These are phyloP conservation scores for Patellifolia procumbens DNA, from an alignment of 179 eudicot genomes.

Conservation along the genomic window DNA sequence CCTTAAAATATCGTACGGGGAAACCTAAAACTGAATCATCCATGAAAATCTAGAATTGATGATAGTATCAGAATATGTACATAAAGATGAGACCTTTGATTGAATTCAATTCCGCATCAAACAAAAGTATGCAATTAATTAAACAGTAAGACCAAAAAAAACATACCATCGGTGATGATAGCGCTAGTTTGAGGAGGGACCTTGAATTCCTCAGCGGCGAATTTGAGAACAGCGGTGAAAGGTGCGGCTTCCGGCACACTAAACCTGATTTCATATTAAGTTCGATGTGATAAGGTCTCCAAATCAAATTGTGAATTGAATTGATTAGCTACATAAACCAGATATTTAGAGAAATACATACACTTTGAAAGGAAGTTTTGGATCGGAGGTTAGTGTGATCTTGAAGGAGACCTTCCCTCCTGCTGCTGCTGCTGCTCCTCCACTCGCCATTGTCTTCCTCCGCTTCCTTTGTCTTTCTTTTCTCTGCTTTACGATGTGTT, in stretches of 20 bases:
- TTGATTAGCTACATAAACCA: background rate
- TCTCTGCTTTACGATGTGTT: background rate
- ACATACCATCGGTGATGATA: constrained; percentile 87
- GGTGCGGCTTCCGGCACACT: constrained; percentile 97
- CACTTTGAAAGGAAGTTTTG: constrained; percentile 98
- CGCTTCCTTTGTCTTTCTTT: background rate
- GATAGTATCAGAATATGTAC: background rate
- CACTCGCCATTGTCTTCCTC: constrained; percentile 52
- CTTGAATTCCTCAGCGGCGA: constrained; percentile 94
- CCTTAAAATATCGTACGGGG: too few relatives aligned
- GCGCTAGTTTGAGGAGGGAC: constrained; percentile 99
- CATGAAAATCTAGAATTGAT: background rate
- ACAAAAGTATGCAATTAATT: background rate
- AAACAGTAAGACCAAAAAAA: background rate
- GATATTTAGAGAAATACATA: constrained; percentile 25
- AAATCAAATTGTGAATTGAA: background rate
- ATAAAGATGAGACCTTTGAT: background rate
- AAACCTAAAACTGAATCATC: background rate
- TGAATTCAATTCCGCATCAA: background rate
- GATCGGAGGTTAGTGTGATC: constrained; percentile 90
- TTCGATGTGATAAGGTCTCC: too few relatives aligned
- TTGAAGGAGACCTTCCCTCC: constrained; percentile 99
- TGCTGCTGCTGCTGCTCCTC: constrained; percentile 32
- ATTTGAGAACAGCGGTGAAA: constrained; percentile 90
- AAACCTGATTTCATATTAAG: constrained; percentile 40